Base-by-base conservation (phyloP, 2,329 filamentous ascomycete species). In the Pyrenochaeta sp. region DNA sequence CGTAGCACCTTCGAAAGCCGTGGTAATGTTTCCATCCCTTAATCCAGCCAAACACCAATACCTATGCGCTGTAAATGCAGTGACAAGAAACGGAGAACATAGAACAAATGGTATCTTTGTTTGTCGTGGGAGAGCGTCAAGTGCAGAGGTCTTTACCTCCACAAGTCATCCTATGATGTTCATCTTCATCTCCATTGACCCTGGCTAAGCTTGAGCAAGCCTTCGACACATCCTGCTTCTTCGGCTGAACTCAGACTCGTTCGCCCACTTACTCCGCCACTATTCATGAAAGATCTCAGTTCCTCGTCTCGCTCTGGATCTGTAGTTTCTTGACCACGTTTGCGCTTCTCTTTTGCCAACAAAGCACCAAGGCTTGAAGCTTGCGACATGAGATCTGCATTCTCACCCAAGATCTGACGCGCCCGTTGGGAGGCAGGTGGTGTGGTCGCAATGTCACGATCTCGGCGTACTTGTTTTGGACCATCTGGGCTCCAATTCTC, bases 211-310 rank as follows among this genome's bases (percentile, higher is more conserved):
- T 91, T 94, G 58, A 97, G 75, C 60, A 98, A 77, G n/a, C 92
- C 92, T 49, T 94, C 91, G 41, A 97, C 89, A 69, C 92, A 96
- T 71, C 96, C 92, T 74, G 96, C 82, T 71, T 97, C 94, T 53
- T 81, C 80, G 17, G 78, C 78, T 10, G 75, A 77, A 36, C 76
- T 78, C 37, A 75, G 64, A 40, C 71, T 77, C 35, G 68, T 91
- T 70, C 88, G 88, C 7, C 86, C 87, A 23, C 69, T 55, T 58
- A 71, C 43, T 69, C 85, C 86, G 58, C 86, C 82, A 29, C 85
- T 83, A 30, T 82, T 79, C 88, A 95, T 93, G 74, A 94, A 93
- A 3, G 81, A 82, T 58, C 89, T 85, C 37, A 94, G 82, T 45
- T 95, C 90, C 3, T 84, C 81, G 51, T 88, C 85, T 20, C 81